A percentile compares a stretch with the other conserved stretches of the same genome.
These are phyloP conservation scores for Chalaropsis ovoidea DNA, from an alignment of 2,329 filamentous ascomycete genomes.

Conservation along the genomic window DNA sequence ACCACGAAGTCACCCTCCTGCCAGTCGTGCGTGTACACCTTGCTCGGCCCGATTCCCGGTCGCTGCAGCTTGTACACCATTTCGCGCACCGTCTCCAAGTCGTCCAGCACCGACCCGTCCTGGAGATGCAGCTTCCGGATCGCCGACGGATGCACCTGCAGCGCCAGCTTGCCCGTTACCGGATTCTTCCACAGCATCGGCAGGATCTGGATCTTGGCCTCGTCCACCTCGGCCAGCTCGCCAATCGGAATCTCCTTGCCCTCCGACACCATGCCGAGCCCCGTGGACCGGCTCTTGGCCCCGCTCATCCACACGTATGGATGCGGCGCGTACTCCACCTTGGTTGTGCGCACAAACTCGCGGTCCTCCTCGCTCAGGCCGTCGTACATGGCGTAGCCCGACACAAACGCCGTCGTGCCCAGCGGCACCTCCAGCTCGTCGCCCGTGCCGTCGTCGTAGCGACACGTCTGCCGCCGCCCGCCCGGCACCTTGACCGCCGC, in stretches of 20 bases:
- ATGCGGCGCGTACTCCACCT: slow-evolving; percentile 65
- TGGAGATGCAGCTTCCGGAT: slow-evolving; percentile 57
- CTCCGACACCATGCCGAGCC: slow-evolving; percentile 61
- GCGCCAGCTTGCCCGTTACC: slow-evolving; percentile 54
- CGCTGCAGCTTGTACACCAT: slow-evolving; percentile 61
- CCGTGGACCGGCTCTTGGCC: slow-evolving; percentile 56
- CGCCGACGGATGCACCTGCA: slow-evolving; percentile 66
- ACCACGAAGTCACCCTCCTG: slow-evolving; percentile 64
- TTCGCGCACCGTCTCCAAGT: slow-evolving; percentile 55
- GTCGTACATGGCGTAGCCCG: slow-evolving; percentile 61
- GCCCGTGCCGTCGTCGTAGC: slow-evolving; percentile 61
- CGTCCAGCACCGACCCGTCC: slow-evolving; percentile 58
- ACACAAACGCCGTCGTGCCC: slow-evolving; percentile 67
- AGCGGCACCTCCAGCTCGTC: slow-evolving; percentile 59
- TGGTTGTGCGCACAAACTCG: slow-evolving; percentile 55
- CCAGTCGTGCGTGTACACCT: slow-evolving; percentile 69
- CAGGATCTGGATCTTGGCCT: slow-evolving; percentile 57
- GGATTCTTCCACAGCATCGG: slow-evolving; percentile 74
- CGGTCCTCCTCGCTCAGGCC: slow-evolving; percentile 55
- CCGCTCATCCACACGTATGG: slow-evolving; percentile 74
- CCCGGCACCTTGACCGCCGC: slow-evolving; percentile 63
- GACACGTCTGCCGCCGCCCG: slow-evolving; percentile 54
- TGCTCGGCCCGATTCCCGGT: slow-evolving; percentile 57
- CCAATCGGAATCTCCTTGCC: slow-evolving; percentile 49
- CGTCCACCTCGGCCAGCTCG: slow-evolving; percentile 55